Evolutionary conservation across 2,329 filamentous ascomycete genomes (phyloP), one percentile per base, ranked within the genome.

Genomic region (Sclerotiophoma versabilis): DNA sequence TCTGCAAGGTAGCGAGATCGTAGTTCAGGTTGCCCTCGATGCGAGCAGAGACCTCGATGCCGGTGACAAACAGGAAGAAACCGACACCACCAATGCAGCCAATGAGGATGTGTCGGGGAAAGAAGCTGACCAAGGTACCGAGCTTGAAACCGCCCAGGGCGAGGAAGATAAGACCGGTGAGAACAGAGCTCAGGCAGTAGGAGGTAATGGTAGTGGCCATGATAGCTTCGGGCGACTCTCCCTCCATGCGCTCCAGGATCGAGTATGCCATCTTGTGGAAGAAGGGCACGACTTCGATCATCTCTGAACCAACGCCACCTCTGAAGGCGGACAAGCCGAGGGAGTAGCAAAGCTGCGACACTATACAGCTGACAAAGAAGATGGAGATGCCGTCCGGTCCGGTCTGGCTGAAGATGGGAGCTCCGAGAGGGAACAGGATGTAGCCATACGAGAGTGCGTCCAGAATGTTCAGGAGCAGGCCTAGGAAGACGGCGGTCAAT

Each of bases 271-370:
- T 99, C 69, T 93, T 96, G 77, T 99, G 95, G 73, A 99, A 98
- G 78, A 99, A 99, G 0, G 93, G 95, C 0, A 99, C 93, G 1
- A 98, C 93, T 77, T 99, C 95, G 63, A 98, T 99, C 87, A 99
- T 88, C 75, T 99, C 95, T 2, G 95, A 98, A 5, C 95, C 95
- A 54, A 99, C 87, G 3, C 91, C 92, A 14, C 95, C 93, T 62
- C 85, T 89, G 78, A 99, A 99, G 27, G 91, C 87, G 68, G 93
- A 97, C 0, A 92, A 90, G 3, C 87, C 87, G 17, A 83, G 83
- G 0, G 93, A 97, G 72, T 93, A 98, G 14, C 92, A 90, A 45
- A 99, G 76, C 72, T 99, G 95, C 0, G 95, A 90, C 33, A 98
- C 84, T 59, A 99, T 96, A 52, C 93, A 97, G 81, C 93, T 97